Conservation (phyloP, 1,284 basidiomycete species). For the Puccinia brachypodii region DNA sequence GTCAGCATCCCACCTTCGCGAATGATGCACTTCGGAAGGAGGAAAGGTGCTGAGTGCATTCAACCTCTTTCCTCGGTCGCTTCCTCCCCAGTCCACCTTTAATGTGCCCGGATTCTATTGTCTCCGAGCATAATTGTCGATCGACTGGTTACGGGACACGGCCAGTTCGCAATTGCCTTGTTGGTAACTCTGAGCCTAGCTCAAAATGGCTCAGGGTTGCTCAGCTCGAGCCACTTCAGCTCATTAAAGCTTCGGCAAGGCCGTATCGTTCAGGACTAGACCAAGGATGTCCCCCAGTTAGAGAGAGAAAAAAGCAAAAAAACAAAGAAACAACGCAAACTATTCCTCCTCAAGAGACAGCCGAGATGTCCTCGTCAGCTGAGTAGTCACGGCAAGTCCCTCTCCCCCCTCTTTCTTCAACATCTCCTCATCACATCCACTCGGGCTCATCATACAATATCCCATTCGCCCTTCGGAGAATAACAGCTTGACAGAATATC, state of each 20-base stretch:
- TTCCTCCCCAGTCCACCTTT: no score
- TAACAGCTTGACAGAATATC: background rate
- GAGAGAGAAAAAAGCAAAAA: background rate
- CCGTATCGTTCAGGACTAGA: background rate
- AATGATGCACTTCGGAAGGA: no score
- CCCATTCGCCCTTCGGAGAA: background rate
- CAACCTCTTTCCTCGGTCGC: no score
- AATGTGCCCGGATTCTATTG: no score
- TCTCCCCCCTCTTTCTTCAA: background rate
- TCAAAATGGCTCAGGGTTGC: background rate
- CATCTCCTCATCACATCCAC: background rate
- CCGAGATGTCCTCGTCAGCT: background rate
- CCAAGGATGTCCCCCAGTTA: background rate
- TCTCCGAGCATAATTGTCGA: background rate
- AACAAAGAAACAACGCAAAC: background rate
- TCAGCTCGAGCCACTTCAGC: conserved; percentile 10
- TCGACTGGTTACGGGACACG: conserved; percentile 15
- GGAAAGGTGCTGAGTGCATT: no score
- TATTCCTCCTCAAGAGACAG: background rate
- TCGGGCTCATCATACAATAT: background rate
- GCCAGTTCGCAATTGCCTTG: background rate
- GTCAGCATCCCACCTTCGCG: no score
- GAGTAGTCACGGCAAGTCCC: background rate
- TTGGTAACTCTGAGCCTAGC: conserved; percentile 13
- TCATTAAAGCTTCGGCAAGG: background rate